Conservation (phyloP, 2,329 filamentous ascomycete genomes). For the Paraphaeosphaeria sporulosa region DNA sequence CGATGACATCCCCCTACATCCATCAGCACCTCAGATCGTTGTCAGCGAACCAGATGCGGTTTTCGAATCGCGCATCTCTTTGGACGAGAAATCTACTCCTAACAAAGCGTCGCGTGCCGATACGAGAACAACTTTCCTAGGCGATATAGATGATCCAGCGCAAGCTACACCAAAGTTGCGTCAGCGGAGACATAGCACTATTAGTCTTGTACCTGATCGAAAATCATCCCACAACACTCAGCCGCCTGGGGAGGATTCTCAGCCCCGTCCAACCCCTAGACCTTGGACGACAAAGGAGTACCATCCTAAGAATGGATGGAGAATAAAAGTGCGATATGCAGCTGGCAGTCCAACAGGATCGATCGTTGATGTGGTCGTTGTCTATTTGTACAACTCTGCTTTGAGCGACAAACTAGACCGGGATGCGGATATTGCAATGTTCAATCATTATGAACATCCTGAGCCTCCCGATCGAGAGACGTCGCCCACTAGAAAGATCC, state of each 20-base stretch:
- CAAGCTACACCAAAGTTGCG: neutral
- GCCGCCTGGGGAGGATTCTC: neutral
- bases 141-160: neutral
- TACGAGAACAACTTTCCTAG: conserved; percentile 1
- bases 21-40: conserved; percentile 11
- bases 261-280: conserved; percentile 1
- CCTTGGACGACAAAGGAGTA: conserved; percentile 9
- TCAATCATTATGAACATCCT: neutral
- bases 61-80: neutral
- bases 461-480: conserved; percentile 1
- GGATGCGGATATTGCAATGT: conserved; percentile 12
- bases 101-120: neutral
- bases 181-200: conserved; percentile 9
- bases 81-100: neutral
- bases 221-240: neutral
- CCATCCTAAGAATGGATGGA: conserved; percentile 10
- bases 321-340: conserved; percentile 10
- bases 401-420: conserved; percentile 7
- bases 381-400: conserved; percentile 12
- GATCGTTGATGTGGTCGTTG: conserved; percentile 8
- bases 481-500: conserved; percentile 3
- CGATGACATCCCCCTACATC: conserved; percentile 9
- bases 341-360: neutral
- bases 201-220: neutral
- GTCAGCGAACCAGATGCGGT: conserved; percentile 11